Conservation (phyloP, 257 asterid species). For the Ballota nigra region DNA sequence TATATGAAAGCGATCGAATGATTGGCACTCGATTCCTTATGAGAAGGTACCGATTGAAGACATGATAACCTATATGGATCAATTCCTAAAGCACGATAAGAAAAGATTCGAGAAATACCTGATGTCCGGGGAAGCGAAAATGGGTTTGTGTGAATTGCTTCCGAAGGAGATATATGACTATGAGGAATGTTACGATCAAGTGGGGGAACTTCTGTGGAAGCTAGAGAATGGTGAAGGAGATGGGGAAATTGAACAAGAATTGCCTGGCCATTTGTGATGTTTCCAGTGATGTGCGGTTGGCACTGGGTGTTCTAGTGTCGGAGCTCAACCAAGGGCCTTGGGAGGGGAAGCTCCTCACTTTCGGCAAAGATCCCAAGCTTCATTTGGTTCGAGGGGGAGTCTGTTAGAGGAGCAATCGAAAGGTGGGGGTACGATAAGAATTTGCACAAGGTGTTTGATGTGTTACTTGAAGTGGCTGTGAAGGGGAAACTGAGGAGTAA, state of each 20-base stretch:
- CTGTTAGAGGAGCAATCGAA: constrained; percentile 15
- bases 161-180: constrained; percentile 49
- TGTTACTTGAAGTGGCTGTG: too few species aligned
- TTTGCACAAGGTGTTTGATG: constrained; percentile 52
- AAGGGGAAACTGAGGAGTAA: too few species aligned
- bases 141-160: constrained; percentile 48
- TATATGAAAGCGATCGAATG: constrained; percentile 35
- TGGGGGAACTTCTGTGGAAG: constrained; percentile 62
- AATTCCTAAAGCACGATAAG: constrained; percentile 39
- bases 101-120: constrained; percentile 43
- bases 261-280: constrained; percentile 44
- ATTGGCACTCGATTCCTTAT: constrained; percentile 34
- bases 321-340: constrained; percentile 44
- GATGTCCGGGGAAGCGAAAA: constrained; percentile 33
- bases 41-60: constrained; percentile 47
- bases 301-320: constrained; percentile 45
- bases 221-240: constrained; percentile 44
- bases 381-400: constrained; percentile 30
- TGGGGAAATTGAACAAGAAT: constrained; percentile 33
- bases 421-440: constrained; percentile 34
- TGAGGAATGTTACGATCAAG: not conserved
- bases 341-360: constrained; percentile 49
- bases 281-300: constrained; percentile 45
- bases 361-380: constrained; percentile 31
- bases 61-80: constrained; percentile 32